Percentiles rank a stretch among this genome's conserved stretches.
Evolutionary conservation across 257 asterid species (phyloP).

Genomic region (Solanum virginianum): DNA sequence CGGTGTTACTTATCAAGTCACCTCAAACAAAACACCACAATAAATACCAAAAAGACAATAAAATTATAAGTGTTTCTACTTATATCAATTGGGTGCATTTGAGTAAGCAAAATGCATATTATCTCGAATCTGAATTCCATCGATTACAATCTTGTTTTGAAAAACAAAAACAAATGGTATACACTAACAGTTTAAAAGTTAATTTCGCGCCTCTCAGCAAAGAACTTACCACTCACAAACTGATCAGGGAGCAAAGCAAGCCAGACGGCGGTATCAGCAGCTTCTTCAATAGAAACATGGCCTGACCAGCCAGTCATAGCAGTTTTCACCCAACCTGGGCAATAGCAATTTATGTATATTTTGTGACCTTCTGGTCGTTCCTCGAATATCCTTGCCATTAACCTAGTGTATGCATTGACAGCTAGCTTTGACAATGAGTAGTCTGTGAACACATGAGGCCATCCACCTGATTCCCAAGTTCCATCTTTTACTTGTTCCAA

Average conservation of each 20-base stretch:
- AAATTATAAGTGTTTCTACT: background rate
- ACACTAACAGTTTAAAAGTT: conserved; percentile 26
- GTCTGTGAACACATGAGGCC: conserved; percentile 84
- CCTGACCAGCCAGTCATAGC: conserved; percentile 97
- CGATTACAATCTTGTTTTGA: background rate
- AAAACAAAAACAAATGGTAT: background rate
- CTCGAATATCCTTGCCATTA: conserved; percentile 30
- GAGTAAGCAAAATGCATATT: background rate
- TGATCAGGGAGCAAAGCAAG: conserved; percentile 65
- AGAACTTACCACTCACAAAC: conserved; percentile 55
- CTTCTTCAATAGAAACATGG: conserved; percentile 61
- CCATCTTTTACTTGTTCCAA: conserved; percentile 66
- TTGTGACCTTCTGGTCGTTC: conserved; percentile 50
- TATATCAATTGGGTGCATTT: background rate
- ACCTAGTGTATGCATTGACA: conserved; percentile 59
- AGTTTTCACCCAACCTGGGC: conserved; percentile 96
- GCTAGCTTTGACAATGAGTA: conserved; percentile 84
- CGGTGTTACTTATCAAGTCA: background rate
- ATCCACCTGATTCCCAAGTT: conserved; percentile 63
- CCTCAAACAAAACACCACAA: background rate
- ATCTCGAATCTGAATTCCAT: background rate
- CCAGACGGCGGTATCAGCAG: conserved; percentile 96
- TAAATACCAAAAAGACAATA: background rate
- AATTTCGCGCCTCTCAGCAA: conserved; percentile 88
- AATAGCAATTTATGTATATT: conserved; percentile 61